Conservation (phyloP, 2,329 filamentous ascomycete genomes). For the Ceratocystis papillata region DNA sequence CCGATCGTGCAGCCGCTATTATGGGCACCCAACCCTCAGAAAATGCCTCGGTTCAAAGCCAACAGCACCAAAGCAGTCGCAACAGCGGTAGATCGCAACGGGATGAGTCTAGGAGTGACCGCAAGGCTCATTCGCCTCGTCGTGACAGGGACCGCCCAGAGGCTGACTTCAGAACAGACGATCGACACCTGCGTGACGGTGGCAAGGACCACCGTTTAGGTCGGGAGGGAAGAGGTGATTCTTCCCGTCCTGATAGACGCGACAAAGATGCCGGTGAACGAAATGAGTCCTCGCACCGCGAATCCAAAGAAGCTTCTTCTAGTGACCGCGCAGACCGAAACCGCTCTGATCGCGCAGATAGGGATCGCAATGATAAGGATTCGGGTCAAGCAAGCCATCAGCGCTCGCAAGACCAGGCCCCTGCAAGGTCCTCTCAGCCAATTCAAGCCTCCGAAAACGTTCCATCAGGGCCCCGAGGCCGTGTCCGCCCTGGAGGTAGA, state of each 20-base stretch:
- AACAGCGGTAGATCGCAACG: constrained; percentile 8
- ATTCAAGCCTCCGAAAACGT: background rate
- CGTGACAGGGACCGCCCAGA: constrained; percentile 16
- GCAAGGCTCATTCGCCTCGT: constrained; percentile 20
- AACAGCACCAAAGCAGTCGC: background rate
- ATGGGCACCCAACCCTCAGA: constrained; percentile 25
- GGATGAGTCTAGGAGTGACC: constrained; percentile 19
- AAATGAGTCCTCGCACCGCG: constrained; percentile 29
- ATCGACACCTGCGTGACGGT: constrained; percentile 20
- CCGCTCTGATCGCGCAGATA: background rate
- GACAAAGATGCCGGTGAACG: constrained; percentile 29
- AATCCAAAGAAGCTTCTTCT: constrained; percentile 23
- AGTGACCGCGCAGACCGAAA: background rate
- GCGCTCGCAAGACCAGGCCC: constrained; percentile 37
- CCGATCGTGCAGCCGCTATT: constrained; percentile 44
- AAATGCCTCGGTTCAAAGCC: background rate
- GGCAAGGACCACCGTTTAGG: constrained; percentile 30
- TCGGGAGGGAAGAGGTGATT: constrained; percentile 35
- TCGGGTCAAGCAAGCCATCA: constrained; percentile 42
- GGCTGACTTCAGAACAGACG: constrained; percentile 13
- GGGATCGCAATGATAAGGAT: constrained; percentile 16
- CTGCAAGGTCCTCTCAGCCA: constrained; percentile 19
- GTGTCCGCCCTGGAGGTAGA: constrained; percentile 17
- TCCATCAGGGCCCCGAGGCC: constrained; percentile 30
- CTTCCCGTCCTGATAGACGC: constrained; percentile 40